Evolutionary conservation across 139 green algal species (phyloP), one percentile per base, ranked within the genome.

Genomic region (Zygnema circumcarinatum): DNA sequence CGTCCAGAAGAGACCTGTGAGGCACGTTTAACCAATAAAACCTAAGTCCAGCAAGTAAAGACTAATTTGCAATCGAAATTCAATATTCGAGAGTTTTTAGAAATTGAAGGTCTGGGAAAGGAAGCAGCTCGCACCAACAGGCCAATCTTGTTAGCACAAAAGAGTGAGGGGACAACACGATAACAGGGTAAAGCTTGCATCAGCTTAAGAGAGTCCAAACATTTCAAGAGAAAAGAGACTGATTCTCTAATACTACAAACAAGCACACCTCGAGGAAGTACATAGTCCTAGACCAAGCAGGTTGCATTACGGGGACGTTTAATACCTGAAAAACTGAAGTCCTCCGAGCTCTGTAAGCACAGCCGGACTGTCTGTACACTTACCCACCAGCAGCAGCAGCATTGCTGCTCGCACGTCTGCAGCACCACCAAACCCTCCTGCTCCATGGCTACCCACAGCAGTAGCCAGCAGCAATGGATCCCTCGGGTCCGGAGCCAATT

Each of bases 341-440:
- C 85, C 85, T 38, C 85, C 85, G 32, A 90, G 53, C 67, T 88
- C 85, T 47, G 82, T 67, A 29, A 90, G 25, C 25, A 79, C 85
- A 29, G 41, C 78, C 20, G n/a, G 41, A 67, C 78, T 83, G 25
- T 90, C 41, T 29, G 31, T 38, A 67, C 78, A 88, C 76, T 88
- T 90, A 29, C 78, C 85, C 52, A 90, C 86, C 16, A 90, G 79
- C 67, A 90, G n/a, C 78, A 90, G 79, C 78, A 90, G 78, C 78
- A 90, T 47, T 36, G 85, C 85, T 39, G 81, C 85, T 0, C 85
- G 62, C 22, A 82, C 54, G 38, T 90, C 85, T 36, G 35, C 78
- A 29, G 78, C 38, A 32, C 38, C 78, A 73, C 82, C 82, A 7
- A 52, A 29, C 3, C n/a, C 32, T 33, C 75, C 35, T 38, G 38